Conservation (phyloP, 2,329 filamentous ascomycete genomes). For the Rutstroemia sp. region DNA sequence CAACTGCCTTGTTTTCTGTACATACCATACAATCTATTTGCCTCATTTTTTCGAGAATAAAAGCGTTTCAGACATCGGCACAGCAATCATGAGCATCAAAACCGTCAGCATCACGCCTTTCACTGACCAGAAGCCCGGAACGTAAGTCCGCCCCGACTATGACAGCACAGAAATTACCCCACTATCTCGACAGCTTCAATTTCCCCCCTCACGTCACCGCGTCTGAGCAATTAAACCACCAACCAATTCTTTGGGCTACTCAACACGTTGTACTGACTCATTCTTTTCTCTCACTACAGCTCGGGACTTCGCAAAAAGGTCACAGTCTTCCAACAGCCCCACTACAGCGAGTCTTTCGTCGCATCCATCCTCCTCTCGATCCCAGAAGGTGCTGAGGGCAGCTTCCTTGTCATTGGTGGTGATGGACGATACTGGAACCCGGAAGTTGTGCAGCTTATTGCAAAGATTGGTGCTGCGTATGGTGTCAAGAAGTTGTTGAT, state of each 20-base stretch:
- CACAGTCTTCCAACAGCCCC: conserved; percentile 87
- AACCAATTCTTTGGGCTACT: background rate
- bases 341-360: conserved; percentile 96
- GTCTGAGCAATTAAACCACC: background rate
- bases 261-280: conserved; percentile 5
- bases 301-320: conserved; percentile 99
- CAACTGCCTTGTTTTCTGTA: background rate
- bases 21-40: background rate
- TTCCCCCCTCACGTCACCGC: background rate
- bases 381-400: conserved; percentile 78
- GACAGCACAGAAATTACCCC: conserved; percentile 13
- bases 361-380: conserved; percentile 93
- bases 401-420: conserved; percentile 88
- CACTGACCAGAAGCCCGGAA: conserved; percentile 96
- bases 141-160: conserved; percentile 57
- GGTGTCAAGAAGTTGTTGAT: conserved; percentile 98
- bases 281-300: conserved; percentile 39
- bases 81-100: conserved; percentile 60
- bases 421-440: conserved; percentile 97
- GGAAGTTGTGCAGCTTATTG: conserved; percentile 92
- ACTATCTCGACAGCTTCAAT: background rate
- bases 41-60: background rate
- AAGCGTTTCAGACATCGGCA: background rate
- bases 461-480: conserved; percentile 93
- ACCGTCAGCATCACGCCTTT: conserved; percentile 80